A percentile compares a stretch with the other conserved stretches of the same genome.
These are phyloP conservation scores for Puccinellia tenuiflora DNA, from an alignment of 176 grass and related monocot species.

Conservation along the genomic window DNA sequence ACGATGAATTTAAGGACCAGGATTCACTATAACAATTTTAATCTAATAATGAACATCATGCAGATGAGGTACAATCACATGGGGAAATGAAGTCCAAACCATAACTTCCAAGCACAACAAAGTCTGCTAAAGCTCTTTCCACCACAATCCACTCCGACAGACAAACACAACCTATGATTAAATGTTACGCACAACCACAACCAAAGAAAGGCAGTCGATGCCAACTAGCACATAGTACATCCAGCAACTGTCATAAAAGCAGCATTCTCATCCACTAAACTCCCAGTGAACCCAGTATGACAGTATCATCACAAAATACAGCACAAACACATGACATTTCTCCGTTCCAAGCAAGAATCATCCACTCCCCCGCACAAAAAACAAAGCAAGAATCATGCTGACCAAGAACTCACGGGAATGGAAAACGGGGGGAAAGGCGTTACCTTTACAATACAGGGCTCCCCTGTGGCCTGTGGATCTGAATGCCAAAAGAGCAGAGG, in stretches of 20 bases:
- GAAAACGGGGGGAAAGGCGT: not conserved
- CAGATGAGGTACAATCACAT: not conserved
- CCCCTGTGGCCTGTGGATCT: constrained; percentile 8
- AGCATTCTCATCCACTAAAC: not conserved
- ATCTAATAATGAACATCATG: not conserved
- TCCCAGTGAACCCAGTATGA: not conserved
- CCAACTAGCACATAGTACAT: not conserved
- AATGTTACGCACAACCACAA: not conserved
- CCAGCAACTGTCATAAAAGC: not conserved
- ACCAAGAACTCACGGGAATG: not conserved
- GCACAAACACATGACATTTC: not conserved
- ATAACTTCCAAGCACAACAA: not conserved
- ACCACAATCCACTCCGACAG: constrained; percentile 11
- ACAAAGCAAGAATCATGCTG: not conserved
- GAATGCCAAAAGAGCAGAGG: not conserved
- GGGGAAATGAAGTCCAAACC: not conserved
- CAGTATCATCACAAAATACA: not conserved
- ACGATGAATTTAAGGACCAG: not conserved
- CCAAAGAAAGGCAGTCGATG: not conserved
- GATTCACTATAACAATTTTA: not conserved
- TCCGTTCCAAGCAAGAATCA: constrained; percentile 7
- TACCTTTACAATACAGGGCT: constrained; percentile 9
- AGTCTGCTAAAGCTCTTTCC: not conserved
- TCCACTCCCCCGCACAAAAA: not conserved
- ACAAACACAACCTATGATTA: not conserved